Evolutionary conservation across 352 stramenopile species (phyloP).

Genomic region (Phytophthora hybrid): DNA sequence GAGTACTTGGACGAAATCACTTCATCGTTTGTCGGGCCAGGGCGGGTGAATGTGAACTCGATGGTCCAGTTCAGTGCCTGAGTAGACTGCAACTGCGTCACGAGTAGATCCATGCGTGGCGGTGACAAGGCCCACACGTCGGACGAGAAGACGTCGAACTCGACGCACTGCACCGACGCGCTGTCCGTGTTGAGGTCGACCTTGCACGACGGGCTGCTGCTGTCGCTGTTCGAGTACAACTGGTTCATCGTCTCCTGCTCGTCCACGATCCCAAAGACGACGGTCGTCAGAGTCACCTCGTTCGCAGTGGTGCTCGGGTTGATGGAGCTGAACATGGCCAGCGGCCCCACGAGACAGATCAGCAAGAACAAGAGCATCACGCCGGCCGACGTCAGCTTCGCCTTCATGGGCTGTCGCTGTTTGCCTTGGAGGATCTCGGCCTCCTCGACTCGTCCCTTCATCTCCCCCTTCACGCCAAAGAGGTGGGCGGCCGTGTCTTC

Average conservation of each 20-base stretch:
- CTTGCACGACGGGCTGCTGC: slow-evolving; percentile 72
- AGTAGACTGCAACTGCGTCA: slow-evolving; percentile 75
- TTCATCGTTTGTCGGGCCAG: slow-evolving; percentile 69
- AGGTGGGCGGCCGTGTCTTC: slow-evolving; percentile 87
- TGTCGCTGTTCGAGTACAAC: slow-evolving; percentile 79
- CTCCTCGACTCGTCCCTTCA: slow-evolving; percentile 71
- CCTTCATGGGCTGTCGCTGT: slow-evolving; percentile 67
- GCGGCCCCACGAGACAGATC: slow-evolving; percentile 76
- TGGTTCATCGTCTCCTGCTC: slow-evolving; percentile 77
- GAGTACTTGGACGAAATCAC: slow-evolving; percentile 64
- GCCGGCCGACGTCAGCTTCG: slow-evolving; percentile 77
- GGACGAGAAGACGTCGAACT: slow-evolving; percentile 80
- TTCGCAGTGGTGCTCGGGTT: slow-evolving; percentile 86
- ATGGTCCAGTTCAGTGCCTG: slow-evolving; percentile 80
- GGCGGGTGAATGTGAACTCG: slow-evolving; percentile 70
- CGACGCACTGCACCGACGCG: slow-evolving; percentile 78
- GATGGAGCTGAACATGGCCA: slow-evolving; percentile 88
- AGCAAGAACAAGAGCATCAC: slow-evolving; percentile 84
- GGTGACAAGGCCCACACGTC: slow-evolving; percentile 82
- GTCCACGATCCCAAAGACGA: slow-evolving; percentile 81
- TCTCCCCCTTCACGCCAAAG: slow-evolving; percentile 81
- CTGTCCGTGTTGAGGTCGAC: slow-evolving; percentile 73
- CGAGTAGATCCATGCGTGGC: slow-evolving; percentile 73
- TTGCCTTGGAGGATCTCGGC: slow-evolving; percentile 85
- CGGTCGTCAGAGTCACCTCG: slow-evolving; percentile 64